These are phyloP conservation scores for Coemansia sp. DNA, from an alignment of 192 early-diverging fungal species.

Conservation along the genomic window DNA sequence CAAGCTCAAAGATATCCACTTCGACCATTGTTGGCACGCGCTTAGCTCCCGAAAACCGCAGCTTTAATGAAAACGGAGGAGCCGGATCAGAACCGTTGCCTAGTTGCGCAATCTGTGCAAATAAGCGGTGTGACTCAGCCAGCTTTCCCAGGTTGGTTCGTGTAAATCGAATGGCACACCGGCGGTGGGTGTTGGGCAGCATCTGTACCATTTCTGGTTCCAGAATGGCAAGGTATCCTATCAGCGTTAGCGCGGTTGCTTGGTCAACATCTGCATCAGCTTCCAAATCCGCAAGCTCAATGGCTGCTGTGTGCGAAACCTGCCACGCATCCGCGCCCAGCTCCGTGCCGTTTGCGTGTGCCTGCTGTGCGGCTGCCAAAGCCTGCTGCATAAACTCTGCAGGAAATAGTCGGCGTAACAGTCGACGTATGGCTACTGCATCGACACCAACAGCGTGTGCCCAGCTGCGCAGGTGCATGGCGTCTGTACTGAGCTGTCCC, in stretches of 20 bases:
- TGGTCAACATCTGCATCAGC: slow-evolving; percentile 30
- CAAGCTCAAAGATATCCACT: slow-evolving; percentile 38
- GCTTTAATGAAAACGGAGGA: neutral
- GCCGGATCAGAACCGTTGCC: slow-evolving; percentile 2
- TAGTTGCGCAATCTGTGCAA: slow-evolving; percentile 22
- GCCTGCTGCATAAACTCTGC: slow-evolving; percentile 21
- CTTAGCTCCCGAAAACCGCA: slow-evolving; percentile 3
- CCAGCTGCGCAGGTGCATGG: slow-evolving; percentile 28
- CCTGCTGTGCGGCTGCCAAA: slow-evolving; percentile 7
- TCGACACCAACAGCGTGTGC: slow-evolving; percentile 31
- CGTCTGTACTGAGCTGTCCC: slow-evolving; percentile 12
- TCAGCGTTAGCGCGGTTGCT: slow-evolving; percentile 33
- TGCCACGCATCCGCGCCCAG: neutral
- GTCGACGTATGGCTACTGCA: slow-evolving; percentile 19
- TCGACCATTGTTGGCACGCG: slow-evolving; percentile 5
- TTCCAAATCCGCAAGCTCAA: slow-evolving; percentile 21
- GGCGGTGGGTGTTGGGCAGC: slow-evolving; percentile 39
- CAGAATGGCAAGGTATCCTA: slow-evolving; percentile 35
- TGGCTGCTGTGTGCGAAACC: slow-evolving; percentile 18
- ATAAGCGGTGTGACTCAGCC: slow-evolving; percentile 25
- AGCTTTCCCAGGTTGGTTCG: slow-evolving; percentile 34
- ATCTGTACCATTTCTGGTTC: slow-evolving; percentile 24
- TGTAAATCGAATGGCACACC: slow-evolving; percentile 25
- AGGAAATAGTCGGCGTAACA: slow-evolving; percentile 24
- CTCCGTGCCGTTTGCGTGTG: neutral